Evolutionary conservation across 2,329 filamentous ascomycete genomes (phyloP).

Genomic region (Cercospora janseana): DNA sequence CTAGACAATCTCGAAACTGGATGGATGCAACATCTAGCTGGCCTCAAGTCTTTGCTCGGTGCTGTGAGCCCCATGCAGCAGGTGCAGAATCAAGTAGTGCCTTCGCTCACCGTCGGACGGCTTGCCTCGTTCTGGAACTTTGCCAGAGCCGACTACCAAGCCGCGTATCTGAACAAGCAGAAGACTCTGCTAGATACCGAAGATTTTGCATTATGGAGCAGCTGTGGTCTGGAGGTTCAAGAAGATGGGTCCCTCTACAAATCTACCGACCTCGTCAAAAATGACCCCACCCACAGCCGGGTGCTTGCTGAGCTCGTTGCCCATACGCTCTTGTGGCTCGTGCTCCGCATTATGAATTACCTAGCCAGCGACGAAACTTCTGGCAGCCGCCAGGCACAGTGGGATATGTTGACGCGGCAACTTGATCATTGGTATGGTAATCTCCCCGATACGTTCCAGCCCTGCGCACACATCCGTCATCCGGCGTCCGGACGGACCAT

Average conservation of each 20-base stretch:
- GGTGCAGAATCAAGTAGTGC: slow-evolving; percentile 43
- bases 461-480: slow-evolving; percentile 48
- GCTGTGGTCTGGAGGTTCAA: slow-evolving; percentile 59
- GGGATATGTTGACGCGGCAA: slow-evolving; percentile 56
- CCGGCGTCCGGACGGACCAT: slow-evolving; percentile 19
- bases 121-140: slow-evolving; percentile 67
- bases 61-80: slow-evolving; percentile 37
- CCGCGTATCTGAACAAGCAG: slow-evolving; percentile 56
- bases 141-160: slow-evolving; percentile 48
- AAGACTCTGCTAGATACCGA: slow-evolving; percentile 61
- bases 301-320: slow-evolving; percentile 49
- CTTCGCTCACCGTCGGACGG: slow-evolving; percentile 54
- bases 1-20: slow-evolving; percentile 61
- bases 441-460: slow-evolving; percentile 60
- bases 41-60: slow-evolving; percentile 61
- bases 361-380: slow-evolving; percentile 54
- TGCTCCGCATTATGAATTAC: slow-evolving; percentile 64
- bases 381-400: slow-evolving; percentile 43
- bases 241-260: slow-evolving; percentile 49
- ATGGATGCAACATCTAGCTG: slow-evolving; percentile 60
- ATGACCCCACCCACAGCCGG: slow-evolving; percentile 47
- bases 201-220: slow-evolving; percentile 61
- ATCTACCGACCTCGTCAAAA: slow-evolving; percentile 51
- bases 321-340: slow-evolving; percentile 64
- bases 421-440: slow-evolving; percentile 60